Base-by-base conservation (phyloP, 352 stramenopile genomes). In the Phytopythium kandeliae region DNA sequence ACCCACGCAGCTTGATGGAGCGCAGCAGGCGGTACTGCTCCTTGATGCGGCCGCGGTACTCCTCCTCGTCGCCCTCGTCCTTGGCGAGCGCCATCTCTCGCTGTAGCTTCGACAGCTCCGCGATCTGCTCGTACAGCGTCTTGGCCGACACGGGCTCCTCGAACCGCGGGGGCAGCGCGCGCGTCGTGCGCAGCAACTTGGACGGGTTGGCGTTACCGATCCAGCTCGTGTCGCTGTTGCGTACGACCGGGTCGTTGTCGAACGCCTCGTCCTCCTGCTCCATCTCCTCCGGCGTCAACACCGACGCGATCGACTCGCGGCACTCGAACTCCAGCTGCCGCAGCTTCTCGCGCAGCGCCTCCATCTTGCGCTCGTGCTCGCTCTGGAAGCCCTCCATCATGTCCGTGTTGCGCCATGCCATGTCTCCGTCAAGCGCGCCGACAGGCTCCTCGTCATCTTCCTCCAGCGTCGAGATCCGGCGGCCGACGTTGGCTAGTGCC, bases 21-120 rank as follows among this genome's bases (percentile, higher is more conserved):
- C 61, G 74, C 22, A 85, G 50, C 44, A 78, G 42, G 13, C 67
- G 64, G 49, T 85, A 85, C 49, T 85, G 74, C 24, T 82, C 68
- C 45, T 85, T 85, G 31, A 85, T 78, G 15, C 68, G 74, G 34
- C 61, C 52, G 26, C 68, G 72, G 46, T 67, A 74, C 55, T 78
- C 69, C 6, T 78, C 69, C 54, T 75, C 71, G 21, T 80, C 67
- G 7, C 67, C 64, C n/a, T 74, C 55, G 31, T 64, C 57, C 21
- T 80, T 62, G n/a, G 58, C 69, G 24, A 70, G 48, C 7, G 66
- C 58, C 70, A 85, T 82, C 40, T 74, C 60, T 10, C 52, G 73
- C 50, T 85, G 70, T 41, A 85, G 51, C 40, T 74, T 64, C n/a
- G 68, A 82, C 26, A 85, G 45, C 61, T 78, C 61, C 6, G 63